These are phyloP conservation scores for Mariannaea sp. DNA, from an alignment of 2,329 filamentous ascomycete species.

Conservation along the genomic window DNA sequence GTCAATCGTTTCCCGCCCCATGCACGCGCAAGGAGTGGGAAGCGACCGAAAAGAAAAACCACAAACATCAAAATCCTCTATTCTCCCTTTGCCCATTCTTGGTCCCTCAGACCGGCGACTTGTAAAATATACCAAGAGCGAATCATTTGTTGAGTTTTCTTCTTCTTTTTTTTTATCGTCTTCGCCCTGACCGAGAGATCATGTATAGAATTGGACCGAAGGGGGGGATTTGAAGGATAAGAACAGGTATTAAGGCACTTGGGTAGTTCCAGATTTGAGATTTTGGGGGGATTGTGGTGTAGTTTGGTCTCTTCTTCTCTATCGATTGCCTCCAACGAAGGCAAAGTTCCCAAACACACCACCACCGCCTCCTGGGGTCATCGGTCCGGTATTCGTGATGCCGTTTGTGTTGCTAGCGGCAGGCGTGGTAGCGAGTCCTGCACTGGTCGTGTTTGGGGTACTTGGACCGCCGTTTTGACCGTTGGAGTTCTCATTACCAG, in stretches of 20 bases:
- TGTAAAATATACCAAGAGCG: neutral
- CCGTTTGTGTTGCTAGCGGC: constrained; percentile 61
- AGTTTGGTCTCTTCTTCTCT: constrained; percentile 14
- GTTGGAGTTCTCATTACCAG: constrained; percentile 39
- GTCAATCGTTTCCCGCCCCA: no score
- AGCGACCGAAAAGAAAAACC: neutral
- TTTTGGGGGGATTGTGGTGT: neutral
- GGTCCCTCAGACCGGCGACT: neutral
- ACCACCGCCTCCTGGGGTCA: constrained; percentile 77
- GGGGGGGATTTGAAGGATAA: neutral
- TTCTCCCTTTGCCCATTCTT: neutral
- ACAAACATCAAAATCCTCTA: neutral
- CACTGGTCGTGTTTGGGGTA: constrained; percentile 70
- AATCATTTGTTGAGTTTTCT: no score
- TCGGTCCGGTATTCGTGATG: constrained; percentile 64
- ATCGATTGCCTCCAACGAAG: constrained; percentile 51
- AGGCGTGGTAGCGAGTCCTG: constrained; percentile 54
- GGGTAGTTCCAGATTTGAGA: constrained; percentile 1
- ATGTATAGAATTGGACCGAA: constrained; percentile 1
- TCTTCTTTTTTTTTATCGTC: no score
- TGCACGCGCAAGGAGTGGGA: no score
- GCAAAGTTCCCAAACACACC: constrained; percentile 78
- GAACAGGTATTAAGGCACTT: constrained; percentile 22
- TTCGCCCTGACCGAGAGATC: neutral
- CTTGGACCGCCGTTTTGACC: constrained; percentile 54